Percentiles rank a stretch among this genome's conserved stretches.
phyloP scores from a whole-genome alignment of 2,329 filamentous ascomycete genomes.

The Colletotrichum sp. region DNA sequence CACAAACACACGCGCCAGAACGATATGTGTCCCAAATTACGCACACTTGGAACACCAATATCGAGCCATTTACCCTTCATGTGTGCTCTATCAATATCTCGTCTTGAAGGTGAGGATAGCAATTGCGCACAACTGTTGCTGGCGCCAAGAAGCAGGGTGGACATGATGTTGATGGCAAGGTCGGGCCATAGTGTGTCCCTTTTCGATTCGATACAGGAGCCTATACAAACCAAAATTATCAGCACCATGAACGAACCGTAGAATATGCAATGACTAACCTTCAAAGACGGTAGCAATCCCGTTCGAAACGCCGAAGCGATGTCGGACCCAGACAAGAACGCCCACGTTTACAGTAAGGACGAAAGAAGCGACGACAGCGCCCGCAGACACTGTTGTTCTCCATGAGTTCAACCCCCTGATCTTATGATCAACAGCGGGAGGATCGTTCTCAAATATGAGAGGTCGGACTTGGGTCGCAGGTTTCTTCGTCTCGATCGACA shows the following conservation, averaged over 20 bases:
- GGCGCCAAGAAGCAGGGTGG: background rate
- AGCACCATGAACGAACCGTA: background rate
- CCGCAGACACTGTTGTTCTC: background rate
- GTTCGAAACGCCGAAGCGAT: background rate
- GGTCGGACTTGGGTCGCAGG: background rate
- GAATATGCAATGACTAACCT: background rate
- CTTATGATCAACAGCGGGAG: background rate
- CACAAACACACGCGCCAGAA: background rate
- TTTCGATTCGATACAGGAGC: background rate
- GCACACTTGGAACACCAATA: background rate
- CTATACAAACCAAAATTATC: background rate
- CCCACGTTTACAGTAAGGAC: background rate
- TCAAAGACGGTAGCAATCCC: background rate
- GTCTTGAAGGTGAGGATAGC: background rate
- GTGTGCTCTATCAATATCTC: background rate
- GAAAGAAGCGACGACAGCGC: background rate
- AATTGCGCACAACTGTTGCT: background rate
- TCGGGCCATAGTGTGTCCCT: background rate
- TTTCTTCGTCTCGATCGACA: background rate
- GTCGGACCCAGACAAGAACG: background rate
- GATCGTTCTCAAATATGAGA: background rate
- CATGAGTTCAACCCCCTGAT: background rate
- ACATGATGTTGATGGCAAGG: background rate
- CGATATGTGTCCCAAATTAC: background rate
- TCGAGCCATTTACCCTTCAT: background rate